Conservation (phyloP, 1,139 yeast species). For the Yarrowia galli region DNA sequence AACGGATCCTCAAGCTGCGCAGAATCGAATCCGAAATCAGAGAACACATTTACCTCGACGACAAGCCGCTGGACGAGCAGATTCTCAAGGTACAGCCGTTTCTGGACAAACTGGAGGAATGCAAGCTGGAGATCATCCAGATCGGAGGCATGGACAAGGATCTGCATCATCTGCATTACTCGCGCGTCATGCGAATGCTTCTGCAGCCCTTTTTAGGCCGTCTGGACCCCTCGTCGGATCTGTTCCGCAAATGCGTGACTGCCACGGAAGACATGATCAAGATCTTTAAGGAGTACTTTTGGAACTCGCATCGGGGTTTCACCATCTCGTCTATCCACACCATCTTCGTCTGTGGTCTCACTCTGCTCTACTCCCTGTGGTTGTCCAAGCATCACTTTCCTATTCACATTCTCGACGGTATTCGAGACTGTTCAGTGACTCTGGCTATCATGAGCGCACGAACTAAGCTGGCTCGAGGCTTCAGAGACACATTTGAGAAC, state of each 20-base stretch:
- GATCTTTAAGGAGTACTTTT: slow-evolving; percentile 63
- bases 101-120: slow-evolving; percentile 43
- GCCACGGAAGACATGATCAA: slow-evolving; percentile 71
- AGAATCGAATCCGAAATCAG: slow-evolving; percentile 64
- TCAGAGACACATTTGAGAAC: slow-evolving; percentile 68
- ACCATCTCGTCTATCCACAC: slow-evolving; percentile 68
- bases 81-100: slow-evolving; percentile 46
- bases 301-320: slow-evolving; percentile 63
- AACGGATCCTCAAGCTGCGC: slow-evolving; percentile 60
- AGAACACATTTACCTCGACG: slow-evolving; percentile 56
- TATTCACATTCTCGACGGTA: slow-evolving; percentile 55
- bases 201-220: slow-evolving; percentile 66
- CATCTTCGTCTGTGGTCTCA: slow-evolving; percentile 68
- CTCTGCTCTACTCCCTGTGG: slow-evolving; percentile 67
- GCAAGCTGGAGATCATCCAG: slow-evolving; percentile 43
- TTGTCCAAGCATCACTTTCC: slow-evolving; percentile 54
- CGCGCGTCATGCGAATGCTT: slow-evolving; percentile 61
- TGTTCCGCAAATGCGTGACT: slow-evolving; percentile 66
- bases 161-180: slow-evolving; percentile 60
- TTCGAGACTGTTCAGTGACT: slow-evolving; percentile 65
- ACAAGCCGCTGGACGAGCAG: slow-evolving; percentile 47
- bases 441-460: slow-evolving; percentile 69
- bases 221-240: slow-evolving; percentile 62
- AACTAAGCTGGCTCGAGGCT: slow-evolving; percentile 62
- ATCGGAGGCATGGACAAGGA: slow-evolving; percentile 44